Evolutionary conservation across 352 stramenopile genomes (phyloP), one percentile per base, ranked within the genome.

Genomic region (Phytopythium kandeliae): DNA sequence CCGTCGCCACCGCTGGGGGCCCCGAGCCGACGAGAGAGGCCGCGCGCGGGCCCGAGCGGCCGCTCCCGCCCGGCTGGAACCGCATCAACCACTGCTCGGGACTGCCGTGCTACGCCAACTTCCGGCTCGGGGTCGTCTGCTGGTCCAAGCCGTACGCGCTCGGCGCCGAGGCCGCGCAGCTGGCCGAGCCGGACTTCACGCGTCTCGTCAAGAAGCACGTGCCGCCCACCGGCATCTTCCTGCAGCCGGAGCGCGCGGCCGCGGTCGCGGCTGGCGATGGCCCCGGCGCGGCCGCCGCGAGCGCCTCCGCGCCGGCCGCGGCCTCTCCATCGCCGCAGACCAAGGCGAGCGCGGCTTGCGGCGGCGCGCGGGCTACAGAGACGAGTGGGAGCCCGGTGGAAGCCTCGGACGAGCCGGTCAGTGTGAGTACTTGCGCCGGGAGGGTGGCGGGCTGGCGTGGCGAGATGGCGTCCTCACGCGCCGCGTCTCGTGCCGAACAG

Each of bases 131-230:
- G 10, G 54, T 89, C 15, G 78, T 93, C 37, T 75, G 67, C 58
- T 93, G 83, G 83, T 81, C 76, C 22, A 61, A 73, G 43, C 83
- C 83, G 33, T 93, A 93, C 47, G 52, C 64, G 42, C 61, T 89
- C 10, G 65, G 74, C 26, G 38, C 51, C 40, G 30, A 44, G 1
- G 30, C 19, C 3, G 35, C 52, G 21, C 33, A 33, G 33, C 43
- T 70, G 21, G 58, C 63, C 12, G 54, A 67, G 24, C 49, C 57
- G 3, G 73, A 86, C 31, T 69, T 86, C 22, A 48, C 76, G 41
- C 52, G 56, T 1, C 54, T 81, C 16, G 72, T 71, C 10, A 69
- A 67, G 54, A 74, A 73, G 52, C 78, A 91, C 51, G 70, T 89
- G 34, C 82, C 80, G 8, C 76, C 78, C 17, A 53, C 88, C 8